Percentiles rank a stretch among this genome's conserved stretches.
Evolutionary conservation across 306 rosid species (phyloP).

Genomic region (Sphenostylis stenocarpa): DNA sequence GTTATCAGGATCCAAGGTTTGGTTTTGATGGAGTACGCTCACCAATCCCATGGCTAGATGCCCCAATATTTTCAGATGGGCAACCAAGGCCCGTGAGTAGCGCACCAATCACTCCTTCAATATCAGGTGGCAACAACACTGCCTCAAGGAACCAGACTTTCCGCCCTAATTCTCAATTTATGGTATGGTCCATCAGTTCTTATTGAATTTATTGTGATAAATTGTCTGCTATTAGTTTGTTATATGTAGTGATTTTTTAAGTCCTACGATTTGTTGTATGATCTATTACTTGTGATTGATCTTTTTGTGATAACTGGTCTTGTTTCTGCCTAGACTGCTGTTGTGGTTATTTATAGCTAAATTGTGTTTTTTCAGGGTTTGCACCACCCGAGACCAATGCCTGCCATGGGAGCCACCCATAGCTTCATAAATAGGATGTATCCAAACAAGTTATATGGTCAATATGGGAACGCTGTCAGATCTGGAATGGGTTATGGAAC

Average conservation of each 20-base stretch:
- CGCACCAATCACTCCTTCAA: constrained; percentile 55
- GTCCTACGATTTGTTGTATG: not conserved
- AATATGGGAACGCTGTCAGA: constrained; percentile 71
- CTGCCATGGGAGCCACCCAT: constrained; percentile 66
- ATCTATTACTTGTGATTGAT: not conserved
- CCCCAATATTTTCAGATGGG: constrained; percentile 77
- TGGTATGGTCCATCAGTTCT: constrained; percentile 43
- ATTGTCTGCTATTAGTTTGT: not conserved
- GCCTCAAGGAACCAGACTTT: constrained; percentile 73
- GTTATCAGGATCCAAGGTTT: constrained; percentile 84
- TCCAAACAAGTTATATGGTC: constrained; percentile 74
- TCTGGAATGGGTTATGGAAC: constrained; percentile 83
- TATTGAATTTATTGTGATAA: not conserved
- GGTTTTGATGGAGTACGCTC: constrained; percentile 64
- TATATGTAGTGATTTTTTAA: not conserved
- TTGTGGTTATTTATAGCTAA: not conserved
- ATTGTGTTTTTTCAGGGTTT: constrained; percentile 51
- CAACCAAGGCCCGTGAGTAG: constrained; percentile 72
- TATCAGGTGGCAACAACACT: constrained; percentile 52
- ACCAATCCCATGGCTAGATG: constrained; percentile 69
- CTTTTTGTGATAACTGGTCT: not conserved
- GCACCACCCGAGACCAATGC: constrained; percentile 86
- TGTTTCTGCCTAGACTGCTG: not conserved
- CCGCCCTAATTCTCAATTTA: constrained; percentile 76
- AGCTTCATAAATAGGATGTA: constrained; percentile 75